Evolutionary conservation across 208 protist species (phyloP), one percentile per base, ranked within the genome.

Genomic region (Acanthamoeba lenticulata): DNA sequence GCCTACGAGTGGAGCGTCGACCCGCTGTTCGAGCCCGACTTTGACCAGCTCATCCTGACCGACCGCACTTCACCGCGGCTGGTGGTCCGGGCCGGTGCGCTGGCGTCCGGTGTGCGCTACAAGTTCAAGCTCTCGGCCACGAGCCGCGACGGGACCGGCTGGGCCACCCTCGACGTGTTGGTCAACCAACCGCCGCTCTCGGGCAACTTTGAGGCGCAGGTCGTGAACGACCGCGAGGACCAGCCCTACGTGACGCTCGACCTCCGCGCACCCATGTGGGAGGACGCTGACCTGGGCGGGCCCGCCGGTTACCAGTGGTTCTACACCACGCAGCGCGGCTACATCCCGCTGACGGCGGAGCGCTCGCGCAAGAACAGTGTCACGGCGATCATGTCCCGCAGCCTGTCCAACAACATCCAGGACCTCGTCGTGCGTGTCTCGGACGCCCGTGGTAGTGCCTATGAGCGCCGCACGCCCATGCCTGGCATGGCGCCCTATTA

Each of bases 1-100:
- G n/a, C 69, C 90, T 94, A 94, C 44, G 36, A 74, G 57, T 92
- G 86, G 86, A 92, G 86, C 65, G 60, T 92, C 29, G 90, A 85
- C 7, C 90, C 90, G 6, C 38, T 42, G 19, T 94, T 65, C 72
- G 34, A 79, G n/a, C 15, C 45, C n/a, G 21, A 52, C n/a, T 47
- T 94, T 27, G 4, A n/a, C 21, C 9, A 85, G 27, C 34, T 94
- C 24, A 29, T 65, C 47, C 90, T 86, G 34, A 94, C 67, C 17
- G 24, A 79, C 32, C 36, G 34, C 40, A 52, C 40, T 19, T 79
- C 69, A 44, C 55, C 90, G 17, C 45, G 32, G 5, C 38, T 85
- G 5, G 90, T 94, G 0, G 47, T 94, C 67, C 49, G 27, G 36
- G 47, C 27, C 19, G 47, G 55, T 47, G 69, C 29, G 13, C 44